A percentile compares a stretch with the other conserved stretches of the same genome.
phyloP scores from a whole-genome alignment of 257 asterid species.

The Gynochthodes officinalis region DNA sequence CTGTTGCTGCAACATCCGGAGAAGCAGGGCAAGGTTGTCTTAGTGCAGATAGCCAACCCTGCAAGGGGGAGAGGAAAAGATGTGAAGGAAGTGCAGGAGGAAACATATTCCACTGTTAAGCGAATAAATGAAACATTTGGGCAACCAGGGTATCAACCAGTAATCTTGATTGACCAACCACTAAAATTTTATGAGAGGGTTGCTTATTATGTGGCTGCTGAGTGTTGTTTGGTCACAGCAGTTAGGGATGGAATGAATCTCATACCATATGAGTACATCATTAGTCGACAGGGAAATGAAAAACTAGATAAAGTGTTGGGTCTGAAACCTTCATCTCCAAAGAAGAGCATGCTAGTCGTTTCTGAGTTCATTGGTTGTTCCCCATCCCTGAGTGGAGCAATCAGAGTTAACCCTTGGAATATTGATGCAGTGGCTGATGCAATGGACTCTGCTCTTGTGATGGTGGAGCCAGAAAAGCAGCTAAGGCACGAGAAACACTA shows the following conservation, averaged over 20 bases:
- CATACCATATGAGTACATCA: slow-evolving; percentile 77
- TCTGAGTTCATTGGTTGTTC: slow-evolving; percentile 92
- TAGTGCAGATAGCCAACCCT: slow-evolving; percentile 90
- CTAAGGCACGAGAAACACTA: slow-evolving; percentile 84
- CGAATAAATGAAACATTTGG: slow-evolving; percentile 70
- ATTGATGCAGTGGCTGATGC: slow-evolving; percentile 78
- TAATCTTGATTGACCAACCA: slow-evolving; percentile 66
- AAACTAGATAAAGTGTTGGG: slow-evolving; percentile 54
- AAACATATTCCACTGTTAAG: slow-evolving; percentile 60
- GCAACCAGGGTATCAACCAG: slow-evolving; percentile 71
- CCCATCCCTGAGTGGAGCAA: slow-evolving; percentile 82
- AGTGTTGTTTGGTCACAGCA: slow-evolving; percentile 87
- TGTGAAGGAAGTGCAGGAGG: slow-evolving; percentile 83
- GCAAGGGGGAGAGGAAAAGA: slow-evolving; percentile 84
- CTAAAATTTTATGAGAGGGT: slow-evolving; percentile 68
- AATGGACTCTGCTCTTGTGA: slow-evolving; percentile 69
- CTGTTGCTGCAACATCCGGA: slow-evolving; percentile 72
- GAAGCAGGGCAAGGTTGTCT: slow-evolving; percentile 80
- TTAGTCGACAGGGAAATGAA: slow-evolving; percentile 73
- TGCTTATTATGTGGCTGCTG: slow-evolving; percentile 77
- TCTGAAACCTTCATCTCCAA: slow-evolving; percentile 36
- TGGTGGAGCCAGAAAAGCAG: slow-evolving; percentile 82
- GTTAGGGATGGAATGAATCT: slow-evolving; percentile 96
- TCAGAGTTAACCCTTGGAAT: slow-evolving; percentile 90
- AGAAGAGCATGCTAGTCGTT: slow-evolving; percentile 79